Evolutionary conservation across 257 asterid species (phyloP).

Genomic region (Coffea eugenioides): DNA sequence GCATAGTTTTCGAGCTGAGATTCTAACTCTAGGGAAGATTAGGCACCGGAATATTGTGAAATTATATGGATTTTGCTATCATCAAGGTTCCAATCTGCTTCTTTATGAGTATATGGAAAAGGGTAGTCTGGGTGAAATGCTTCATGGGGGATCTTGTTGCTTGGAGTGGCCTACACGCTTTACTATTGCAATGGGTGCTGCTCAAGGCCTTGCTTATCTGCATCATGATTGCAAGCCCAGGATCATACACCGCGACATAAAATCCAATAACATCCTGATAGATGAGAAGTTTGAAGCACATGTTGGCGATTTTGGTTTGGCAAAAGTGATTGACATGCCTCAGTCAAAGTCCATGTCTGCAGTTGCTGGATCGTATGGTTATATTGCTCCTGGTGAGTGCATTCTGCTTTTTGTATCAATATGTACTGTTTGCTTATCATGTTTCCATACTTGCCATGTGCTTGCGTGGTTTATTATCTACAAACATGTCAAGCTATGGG

Average conservation of each 20-base stretch:
- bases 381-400: constrained; percentile 89
- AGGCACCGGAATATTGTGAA: constrained; percentile 94
- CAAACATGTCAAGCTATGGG: background rate
- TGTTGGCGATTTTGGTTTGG: constrained; percentile 95
- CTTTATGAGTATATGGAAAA: constrained; percentile 86
- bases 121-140: constrained; percentile 91
- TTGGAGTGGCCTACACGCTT: constrained; percentile 86
- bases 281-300: constrained; percentile 94
- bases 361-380: constrained; percentile 95
- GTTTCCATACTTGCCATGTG: background rate
- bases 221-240: constrained; percentile 91
- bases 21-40: constrained; percentile 76
- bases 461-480: background rate
- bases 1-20: constrained; percentile 78
- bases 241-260: constrained; percentile 88
- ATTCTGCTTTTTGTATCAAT: background rate
- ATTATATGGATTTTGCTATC: constrained; percentile 82
- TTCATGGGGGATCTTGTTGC: constrained; percentile 54
- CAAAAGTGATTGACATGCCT: constrained; percentile 96
- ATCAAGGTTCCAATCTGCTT: constrained; percentile 83
- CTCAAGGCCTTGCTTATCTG: constrained; percentile 82
- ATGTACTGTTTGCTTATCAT: background rate
- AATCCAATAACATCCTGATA: constrained; percentile 79
- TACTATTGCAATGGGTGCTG: constrained; percentile 76
- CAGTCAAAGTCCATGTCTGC: constrained; percentile 93